A percentile compares a stretch with the other conserved stretches of the same genome.
phyloP scores from a whole-genome alignment of 2,329 filamentous ascomycete species.

The Ophiostoma piceae region DNA sequence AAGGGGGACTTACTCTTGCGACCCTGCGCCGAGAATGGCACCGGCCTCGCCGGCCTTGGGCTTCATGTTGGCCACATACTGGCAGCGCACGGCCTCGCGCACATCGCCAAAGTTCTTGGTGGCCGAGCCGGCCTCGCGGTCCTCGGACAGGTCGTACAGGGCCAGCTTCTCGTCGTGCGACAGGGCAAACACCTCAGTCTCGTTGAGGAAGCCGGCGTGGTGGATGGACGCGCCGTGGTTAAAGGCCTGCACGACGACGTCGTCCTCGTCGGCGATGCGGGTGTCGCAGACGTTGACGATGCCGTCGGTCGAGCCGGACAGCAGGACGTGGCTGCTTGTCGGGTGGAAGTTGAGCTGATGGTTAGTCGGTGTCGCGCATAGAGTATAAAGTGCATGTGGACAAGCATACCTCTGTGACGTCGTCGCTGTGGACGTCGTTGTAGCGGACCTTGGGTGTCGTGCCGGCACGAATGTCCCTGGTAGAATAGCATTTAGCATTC shows the following conservation, averaged over 20 bases:
- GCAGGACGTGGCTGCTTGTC: constrained; percentile 53
- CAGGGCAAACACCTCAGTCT: constrained; percentile 62
- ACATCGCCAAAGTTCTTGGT: constrained; percentile 62
- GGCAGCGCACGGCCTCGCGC: constrained; percentile 58
- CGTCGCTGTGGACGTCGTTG: constrained; percentile 62
- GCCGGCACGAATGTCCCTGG: constrained; percentile 51
- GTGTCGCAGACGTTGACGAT: constrained; percentile 74
- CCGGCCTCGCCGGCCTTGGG: constrained; percentile 53
- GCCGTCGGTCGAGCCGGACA: constrained; percentile 75
- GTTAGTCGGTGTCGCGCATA: not conserved
- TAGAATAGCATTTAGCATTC: not conserved
- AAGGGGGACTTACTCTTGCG: constrained; percentile 54
- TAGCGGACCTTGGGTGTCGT: constrained; percentile 49
- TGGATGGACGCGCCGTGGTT: constrained; percentile 73
- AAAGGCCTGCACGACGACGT: constrained; percentile 70
- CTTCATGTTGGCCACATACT: constrained; percentile 67
- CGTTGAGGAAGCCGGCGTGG: constrained; percentile 64
- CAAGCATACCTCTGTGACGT: constrained; percentile 54
- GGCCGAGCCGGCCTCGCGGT: constrained; percentile 54
- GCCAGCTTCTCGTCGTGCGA: constrained; percentile 75
- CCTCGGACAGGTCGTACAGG: constrained; percentile 64
- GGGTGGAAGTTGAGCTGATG: constrained; percentile 57
- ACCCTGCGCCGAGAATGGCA: constrained; percentile 59
- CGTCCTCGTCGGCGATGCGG: constrained; percentile 65
- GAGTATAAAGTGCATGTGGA: not conserved